A percentile compares a stretch with the other conserved stretches of the same genome.
Conservation (phyloP, 208 protist species). For the Trypanosoma avium region DNA sequence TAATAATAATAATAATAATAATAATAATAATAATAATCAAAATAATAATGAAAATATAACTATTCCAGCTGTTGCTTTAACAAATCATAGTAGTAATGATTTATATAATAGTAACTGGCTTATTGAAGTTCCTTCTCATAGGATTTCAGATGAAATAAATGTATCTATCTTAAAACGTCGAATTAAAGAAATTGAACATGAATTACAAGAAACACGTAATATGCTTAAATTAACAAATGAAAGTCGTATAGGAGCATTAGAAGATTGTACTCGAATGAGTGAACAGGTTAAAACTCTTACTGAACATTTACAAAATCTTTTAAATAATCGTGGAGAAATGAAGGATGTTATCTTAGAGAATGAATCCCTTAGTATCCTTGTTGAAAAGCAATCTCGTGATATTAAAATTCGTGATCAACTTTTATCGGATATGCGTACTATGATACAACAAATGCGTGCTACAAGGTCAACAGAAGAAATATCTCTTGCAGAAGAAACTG, state of each 20-base stretch:
- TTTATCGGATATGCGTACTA: conserved; percentile 13
- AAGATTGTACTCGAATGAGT: conserved; percentile 17
- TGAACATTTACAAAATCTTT: background rate
- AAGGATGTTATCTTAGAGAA: background rate
- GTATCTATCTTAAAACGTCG: background rate
- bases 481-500: conserved; percentile 1
- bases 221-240: conserved; percentile 13
- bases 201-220: conserved; percentile 8
- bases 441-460: conserved; percentile 2
- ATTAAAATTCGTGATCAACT: conserved; percentile 12
- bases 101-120: background rate
- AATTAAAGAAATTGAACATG: background rate
- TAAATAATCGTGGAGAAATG: background rate
- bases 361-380: conserved; percentile 2
- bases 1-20: too few species aligned
- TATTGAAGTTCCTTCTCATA: background rate
- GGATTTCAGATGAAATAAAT: background rate
- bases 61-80: too few species aligned
- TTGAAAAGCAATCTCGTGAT: conserved; percentile 11
- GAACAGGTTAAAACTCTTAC: conserved; percentile 13
- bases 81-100: too few species aligned
- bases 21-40: too few species aligned
- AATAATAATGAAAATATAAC: too few species aligned
- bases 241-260: conserved; percentile 5
- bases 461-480: conserved; percentile 1